Evolutionary conservation across 2,329 filamentous ascomycete species (phyloP).

Genomic region (Pyricularia sp.): DNA sequence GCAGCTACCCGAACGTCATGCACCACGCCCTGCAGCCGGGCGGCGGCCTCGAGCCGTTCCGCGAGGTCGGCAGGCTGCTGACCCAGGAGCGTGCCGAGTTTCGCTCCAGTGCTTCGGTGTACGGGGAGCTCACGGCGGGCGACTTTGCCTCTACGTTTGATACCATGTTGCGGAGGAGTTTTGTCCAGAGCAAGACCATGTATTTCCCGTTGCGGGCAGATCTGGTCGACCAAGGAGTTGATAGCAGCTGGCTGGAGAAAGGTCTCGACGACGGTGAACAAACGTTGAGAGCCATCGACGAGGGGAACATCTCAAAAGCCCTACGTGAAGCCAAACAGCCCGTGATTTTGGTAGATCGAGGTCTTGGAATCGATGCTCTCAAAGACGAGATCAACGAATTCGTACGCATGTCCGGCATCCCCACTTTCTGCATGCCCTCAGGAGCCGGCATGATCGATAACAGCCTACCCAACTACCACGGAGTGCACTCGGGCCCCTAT

Average conservation of each 20-base stretch:
- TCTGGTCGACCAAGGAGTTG: slow-evolving; percentile 29
- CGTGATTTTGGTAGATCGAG: slow-evolving; percentile 42
- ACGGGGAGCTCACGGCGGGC: slow-evolving; percentile 13
- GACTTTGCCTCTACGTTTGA: neutral
- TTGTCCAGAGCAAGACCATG: slow-evolving; percentile 43
- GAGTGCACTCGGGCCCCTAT: slow-evolving; percentile 35
- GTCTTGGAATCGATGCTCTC: slow-evolving; percentile 31
- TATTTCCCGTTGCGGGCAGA: slow-evolving; percentile 48
- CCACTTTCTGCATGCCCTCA: slow-evolving; percentile 35
- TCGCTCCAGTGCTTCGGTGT: neutral
- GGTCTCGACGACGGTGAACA: slow-evolving; percentile 11
- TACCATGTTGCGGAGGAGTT: neutral
- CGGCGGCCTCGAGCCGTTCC: neutral
- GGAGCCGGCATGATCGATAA: slow-evolving; percentile 43
- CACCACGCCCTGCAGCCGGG: slow-evolving; percentile 54
- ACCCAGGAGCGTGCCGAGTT: slow-evolving; percentile 18
- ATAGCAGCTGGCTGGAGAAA: slow-evolving; percentile 20
- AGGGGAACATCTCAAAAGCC: slow-evolving; percentile 22
- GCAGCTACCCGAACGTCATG: slow-evolving; percentile 28
- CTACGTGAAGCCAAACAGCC: slow-evolving; percentile 36
- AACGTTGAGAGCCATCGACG: slow-evolving; percentile 14
- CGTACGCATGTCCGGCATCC: slow-evolving; percentile 31
- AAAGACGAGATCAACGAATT: slow-evolving; percentile 30
- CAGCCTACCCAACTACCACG: slow-evolving; percentile 33
- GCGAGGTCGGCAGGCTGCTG: slow-evolving; percentile 40